Evolutionary conservation across 805 yeast genomes (phyloP).

Genomic region (Saccharomycopsis guyanensis): DNA sequence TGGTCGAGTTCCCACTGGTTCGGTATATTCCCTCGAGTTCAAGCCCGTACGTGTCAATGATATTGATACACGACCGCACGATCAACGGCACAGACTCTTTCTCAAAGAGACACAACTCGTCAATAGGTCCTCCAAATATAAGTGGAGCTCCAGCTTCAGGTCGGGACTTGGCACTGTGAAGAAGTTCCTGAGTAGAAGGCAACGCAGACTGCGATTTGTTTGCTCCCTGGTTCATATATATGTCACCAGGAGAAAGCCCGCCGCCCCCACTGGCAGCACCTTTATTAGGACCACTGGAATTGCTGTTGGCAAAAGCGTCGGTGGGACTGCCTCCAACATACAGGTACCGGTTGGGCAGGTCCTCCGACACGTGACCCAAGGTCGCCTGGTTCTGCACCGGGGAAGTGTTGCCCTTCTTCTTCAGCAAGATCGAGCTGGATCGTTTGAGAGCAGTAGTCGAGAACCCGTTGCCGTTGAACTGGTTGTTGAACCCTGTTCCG

Average conservation of each 20-base stretch:
- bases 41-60: conserved; percentile 78
- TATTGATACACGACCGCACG: conserved; percentile 80
- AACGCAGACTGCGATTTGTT: conserved; percentile 13
- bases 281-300: neutral
- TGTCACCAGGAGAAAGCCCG: neutral
- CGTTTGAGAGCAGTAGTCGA: neutral
- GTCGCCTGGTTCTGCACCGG: conserved; percentile 1
- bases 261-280: neutral
- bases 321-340: neutral
- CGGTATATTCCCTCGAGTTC: conserved; percentile 87
- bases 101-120: conserved; percentile 65
- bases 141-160: conserved; percentile 8
- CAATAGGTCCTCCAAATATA: conserved; percentile 83
- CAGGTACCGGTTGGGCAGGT: conserved; percentile 5
- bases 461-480: neutral
- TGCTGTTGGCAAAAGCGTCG: neutral
- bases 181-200: conserved; percentile 13
- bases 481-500: neutral
- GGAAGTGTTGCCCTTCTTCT: conserved; percentile 7
- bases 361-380: conserved; percentile 5
- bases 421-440: neutral
- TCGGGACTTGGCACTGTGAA: conserved; percentile 4
- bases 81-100: conserved; percentile 89
- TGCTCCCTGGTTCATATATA: neutral
- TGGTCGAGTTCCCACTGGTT: conserved; percentile 68